Evolutionary conservation across 257 asterid species (phyloP).

Genomic region (Solanum pinnatisectum): DNA sequence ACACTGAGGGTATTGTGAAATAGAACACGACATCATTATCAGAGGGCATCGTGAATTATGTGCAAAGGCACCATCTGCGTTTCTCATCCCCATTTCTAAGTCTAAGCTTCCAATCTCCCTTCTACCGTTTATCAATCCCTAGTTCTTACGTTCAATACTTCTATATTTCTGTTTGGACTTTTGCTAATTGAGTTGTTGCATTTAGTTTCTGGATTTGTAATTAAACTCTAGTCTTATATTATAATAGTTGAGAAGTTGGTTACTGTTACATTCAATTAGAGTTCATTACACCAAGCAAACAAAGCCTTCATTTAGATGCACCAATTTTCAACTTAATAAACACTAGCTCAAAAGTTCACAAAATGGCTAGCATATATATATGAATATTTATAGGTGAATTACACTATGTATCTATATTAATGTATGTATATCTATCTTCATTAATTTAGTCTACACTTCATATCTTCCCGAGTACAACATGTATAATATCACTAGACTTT

Average conservation of each 20-base stretch:
- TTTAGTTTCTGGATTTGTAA: neutral
- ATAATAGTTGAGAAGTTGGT: neutral
- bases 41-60: neutral
- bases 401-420: neutral
- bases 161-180: neutral
- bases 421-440: neutral
- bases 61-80: no score
- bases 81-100: no score
- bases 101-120: no score
- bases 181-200: neutral
- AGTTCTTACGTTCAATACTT: neutral
- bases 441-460: neutral
- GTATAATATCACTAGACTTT: neutral
- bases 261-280: neutral
- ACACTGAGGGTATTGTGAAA: neutral
- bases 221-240: neutral
- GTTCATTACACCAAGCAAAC: neutral
- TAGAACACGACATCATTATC: neutral
- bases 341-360: neutral
- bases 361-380: neutral
- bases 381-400: neutral
- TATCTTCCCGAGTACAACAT: neutral
- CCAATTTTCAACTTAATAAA: neutral
- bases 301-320: neutral
- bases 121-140: neutral